These are phyloP conservation scores for Saccharomyces pastorianus DNA, from an alignment of 1,139 yeast genomes.

Conservation along the genomic window DNA sequence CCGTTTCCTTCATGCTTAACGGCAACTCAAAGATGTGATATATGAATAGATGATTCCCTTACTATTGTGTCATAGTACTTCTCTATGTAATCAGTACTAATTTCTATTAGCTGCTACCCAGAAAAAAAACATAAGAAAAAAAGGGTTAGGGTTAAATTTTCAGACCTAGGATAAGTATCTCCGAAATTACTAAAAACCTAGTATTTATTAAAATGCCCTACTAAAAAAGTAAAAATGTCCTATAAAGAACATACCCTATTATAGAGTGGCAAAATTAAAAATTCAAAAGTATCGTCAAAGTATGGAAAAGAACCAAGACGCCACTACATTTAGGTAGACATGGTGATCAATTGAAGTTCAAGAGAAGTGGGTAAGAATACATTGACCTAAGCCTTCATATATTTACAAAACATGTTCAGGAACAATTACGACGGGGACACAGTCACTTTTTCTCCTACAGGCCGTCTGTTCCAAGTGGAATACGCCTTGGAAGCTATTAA, in stretches of 20 bases:
- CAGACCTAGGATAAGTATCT: not conserved
- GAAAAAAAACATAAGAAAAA: not conserved
- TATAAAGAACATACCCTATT: not conserved
- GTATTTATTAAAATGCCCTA: not conserved
- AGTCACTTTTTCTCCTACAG: constrained; percentile 95
- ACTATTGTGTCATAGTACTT: not conserved
- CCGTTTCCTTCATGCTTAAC: not conserved
- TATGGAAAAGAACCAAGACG: not conserved
- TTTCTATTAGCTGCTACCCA: not conserved
- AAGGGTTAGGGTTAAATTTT: not conserved
- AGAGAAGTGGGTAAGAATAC: not conserved
- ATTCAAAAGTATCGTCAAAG: not conserved
- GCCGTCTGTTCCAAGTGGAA: constrained; percentile 89
- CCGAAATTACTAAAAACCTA: not conserved
- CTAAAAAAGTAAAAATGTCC: not conserved
- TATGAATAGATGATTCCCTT: not conserved
- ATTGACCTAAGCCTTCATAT: not conserved
- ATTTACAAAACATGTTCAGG: constrained; percentile 51
- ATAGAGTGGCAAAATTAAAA: not conserved
- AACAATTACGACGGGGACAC: constrained; percentile 97
- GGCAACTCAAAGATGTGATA: not conserved
- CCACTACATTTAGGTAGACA: not conserved
- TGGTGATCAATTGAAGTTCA: not conserved
- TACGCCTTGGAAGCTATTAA: constrained; percentile 96
- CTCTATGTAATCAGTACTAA: not conserved